Percentiles rank a stretch among this genome's conserved stretches.
Evolutionary conservation across 1,284 basidiomycete genomes (phyloP).

Genomic region (Apiotrichum mycotoxinovorans): DNA sequence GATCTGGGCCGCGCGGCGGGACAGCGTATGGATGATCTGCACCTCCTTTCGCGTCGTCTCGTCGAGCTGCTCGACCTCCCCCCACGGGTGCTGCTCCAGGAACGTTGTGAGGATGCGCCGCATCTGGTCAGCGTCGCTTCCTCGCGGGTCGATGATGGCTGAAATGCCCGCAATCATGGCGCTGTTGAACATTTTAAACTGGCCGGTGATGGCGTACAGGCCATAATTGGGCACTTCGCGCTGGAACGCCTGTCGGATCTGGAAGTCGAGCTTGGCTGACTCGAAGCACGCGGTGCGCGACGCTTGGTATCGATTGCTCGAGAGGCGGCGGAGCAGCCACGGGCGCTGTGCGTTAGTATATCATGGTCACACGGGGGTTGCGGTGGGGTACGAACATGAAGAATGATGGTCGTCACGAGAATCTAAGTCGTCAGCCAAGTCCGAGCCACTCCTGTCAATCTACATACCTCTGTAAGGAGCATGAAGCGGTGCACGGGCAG

Average conservation of each 20-base stretch:
- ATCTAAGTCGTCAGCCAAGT: background rate
- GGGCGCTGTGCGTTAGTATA: constrained; percentile 32
- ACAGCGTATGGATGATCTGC: constrained; percentile 49
- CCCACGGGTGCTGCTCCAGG: constrained; percentile 46
- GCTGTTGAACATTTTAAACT: constrained; percentile 49
- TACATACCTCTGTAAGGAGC: constrained; percentile 43
- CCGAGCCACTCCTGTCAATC: no score
- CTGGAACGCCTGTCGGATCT: constrained; percentile 44
- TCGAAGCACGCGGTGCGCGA: constrained; percentile 47
- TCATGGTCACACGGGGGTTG: background rate
- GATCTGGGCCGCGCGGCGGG: constrained; percentile 44
- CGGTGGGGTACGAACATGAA: constrained; percentile 46
- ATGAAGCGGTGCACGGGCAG: constrained; percentile 46
- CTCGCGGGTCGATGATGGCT: constrained; percentile 49
- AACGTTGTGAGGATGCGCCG: constrained; percentile 47
- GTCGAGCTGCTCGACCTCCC: constrained; percentile 39
- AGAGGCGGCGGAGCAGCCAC: constrained; percentile 44
- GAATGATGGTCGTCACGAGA: constrained; percentile 47
- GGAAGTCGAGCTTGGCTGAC: constrained; percentile 47
- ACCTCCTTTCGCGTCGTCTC: constrained; percentile 50
- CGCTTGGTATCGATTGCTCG: constrained; percentile 41
- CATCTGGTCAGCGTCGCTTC: constrained; percentile 45
- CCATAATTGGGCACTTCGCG: constrained; percentile 38
- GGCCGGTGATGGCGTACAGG: constrained; percentile 33
- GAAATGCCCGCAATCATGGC: constrained; percentile 51